A percentile compares a stretch with the other conserved stretches of the same genome.
Evolutionary conservation across 2,329 filamentous ascomycete genomes (phyloP).

Genomic region (Botrytis squamosa): DNA sequence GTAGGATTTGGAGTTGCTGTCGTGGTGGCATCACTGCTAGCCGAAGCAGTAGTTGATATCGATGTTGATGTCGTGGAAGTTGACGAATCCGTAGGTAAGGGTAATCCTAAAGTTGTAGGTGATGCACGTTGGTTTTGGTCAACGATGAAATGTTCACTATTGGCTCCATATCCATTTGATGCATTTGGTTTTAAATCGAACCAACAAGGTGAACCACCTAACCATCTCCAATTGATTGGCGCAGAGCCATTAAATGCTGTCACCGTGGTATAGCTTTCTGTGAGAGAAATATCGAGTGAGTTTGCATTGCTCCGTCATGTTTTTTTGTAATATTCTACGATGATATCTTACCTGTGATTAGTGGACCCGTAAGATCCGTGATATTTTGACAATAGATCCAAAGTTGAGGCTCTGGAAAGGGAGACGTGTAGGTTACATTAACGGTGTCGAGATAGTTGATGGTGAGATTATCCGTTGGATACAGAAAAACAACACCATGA

Average conservation of each 20-base stretch:
- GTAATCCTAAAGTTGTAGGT: slow-evolving; percentile 1
- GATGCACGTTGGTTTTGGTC: slow-evolving; percentile 1
- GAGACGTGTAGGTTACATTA: slow-evolving; percentile 30
- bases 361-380: slow-evolving; percentile 9
- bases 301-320: not conserved
- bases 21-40: not conserved
- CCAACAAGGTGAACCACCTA: slow-evolving; percentile 24
- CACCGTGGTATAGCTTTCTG: slow-evolving; percentile 10
- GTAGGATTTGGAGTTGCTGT: not conserved
- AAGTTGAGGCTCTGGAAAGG: slow-evolving; percentile 24
- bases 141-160: slow-evolving; percentile 23
- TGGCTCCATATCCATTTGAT: slow-evolving; percentile 23
- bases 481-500: slow-evolving; percentile 28
- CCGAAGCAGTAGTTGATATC: not conserved
- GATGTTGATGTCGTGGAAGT: not conserved
- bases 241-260: slow-evolving; percentile 25
- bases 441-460: slow-evolving; percentile 29
- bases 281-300: not conserved
- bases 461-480: slow-evolving; percentile 25
- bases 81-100: not conserved
- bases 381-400: slow-evolving; percentile 27
- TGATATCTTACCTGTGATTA: slow-evolving; percentile 15
- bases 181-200: slow-evolving; percentile 29
- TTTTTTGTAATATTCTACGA: no score
- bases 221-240: slow-evolving; percentile 25